Evolutionary conservation across 352 stramenopile species (phyloP), one percentile per base, ranked within the genome.

Genomic region (Aphanomyces cochlioides): DNA sequence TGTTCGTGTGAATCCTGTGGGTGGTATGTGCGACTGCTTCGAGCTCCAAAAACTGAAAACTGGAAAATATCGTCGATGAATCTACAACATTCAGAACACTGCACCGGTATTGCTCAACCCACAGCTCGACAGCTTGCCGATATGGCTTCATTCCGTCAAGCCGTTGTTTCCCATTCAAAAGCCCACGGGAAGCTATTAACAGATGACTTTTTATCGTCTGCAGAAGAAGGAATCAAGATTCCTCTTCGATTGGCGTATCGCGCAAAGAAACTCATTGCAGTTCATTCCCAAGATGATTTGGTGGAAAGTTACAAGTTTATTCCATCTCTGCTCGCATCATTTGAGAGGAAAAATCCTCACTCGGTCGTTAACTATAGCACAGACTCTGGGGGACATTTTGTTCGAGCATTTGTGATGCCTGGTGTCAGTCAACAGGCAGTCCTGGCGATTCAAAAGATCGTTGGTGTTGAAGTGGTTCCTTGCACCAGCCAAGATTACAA

Each of bases 31-130:
- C 84, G 87, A 56, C 76, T 92, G 15, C 80, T 90, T 37, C 91
- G 91, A 70, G 84, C 83, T 1, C 86, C 81, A 76, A 93, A 93
- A 72, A 88, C 83, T n/a, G 89, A 92, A 75, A 93, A 87, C 74
- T 93, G 85, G 85, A 93, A 93, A 67, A 93, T 93, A 74, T 93
- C 85, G 40, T 83, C 84, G n/a, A 93, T 93, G 85, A 90, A 92
- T 53, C 69, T 93, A 34, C 85, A 84, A 61, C 85, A 93, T 66
- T 89, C 84, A 48, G 77, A 83, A 0, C 73, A 75, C n/a, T 93
- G 85, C 76, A 81, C 74, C 0, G 85, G 85, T 13, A 73, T 78
- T 28, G 73, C 83, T 2, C 88, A 90, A 68, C 85, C 85, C n/a
- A 91, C 84, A 0, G 83, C 85, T 6, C 77, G 84, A 1, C 84